Evolutionary conservation across 2,329 filamentous ascomycete genomes (phyloP).

Genomic region (Emmonsia crescens): DNA sequence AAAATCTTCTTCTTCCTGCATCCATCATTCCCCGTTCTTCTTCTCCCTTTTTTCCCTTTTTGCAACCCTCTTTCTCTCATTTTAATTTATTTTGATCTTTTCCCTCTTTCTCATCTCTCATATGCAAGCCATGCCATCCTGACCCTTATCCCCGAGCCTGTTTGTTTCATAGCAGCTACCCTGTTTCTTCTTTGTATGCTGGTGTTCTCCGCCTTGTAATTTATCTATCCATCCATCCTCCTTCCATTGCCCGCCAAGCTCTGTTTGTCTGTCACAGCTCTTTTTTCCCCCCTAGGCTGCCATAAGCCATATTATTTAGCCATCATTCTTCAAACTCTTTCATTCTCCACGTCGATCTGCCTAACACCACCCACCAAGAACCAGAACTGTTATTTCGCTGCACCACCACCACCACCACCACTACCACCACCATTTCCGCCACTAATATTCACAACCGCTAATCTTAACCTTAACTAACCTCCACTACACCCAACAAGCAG

Average conservation of each 20-base stretch:
- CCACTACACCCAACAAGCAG: not conserved
- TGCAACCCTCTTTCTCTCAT: conserved; percentile 10
- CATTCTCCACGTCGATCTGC: conserved; percentile 14
- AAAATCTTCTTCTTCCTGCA: not conserved
- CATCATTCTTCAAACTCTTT: too few species aligned
- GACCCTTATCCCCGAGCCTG: not conserved
- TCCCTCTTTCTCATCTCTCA: conserved; percentile 6
- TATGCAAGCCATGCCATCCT: not conserved
- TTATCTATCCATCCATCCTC: not conserved
- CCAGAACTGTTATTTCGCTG: not conserved
- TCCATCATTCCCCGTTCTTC: not conserved
- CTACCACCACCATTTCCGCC: not conserved
- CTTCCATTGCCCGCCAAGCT: conserved; percentile 16
- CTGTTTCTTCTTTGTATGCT: not conserved
- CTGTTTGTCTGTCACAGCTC: conserved; percentile 19
- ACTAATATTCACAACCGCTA: conserved; percentile 9
- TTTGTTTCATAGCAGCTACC: not conserved
- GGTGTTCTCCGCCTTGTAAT: not conserved
- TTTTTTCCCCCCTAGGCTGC: not conserved
- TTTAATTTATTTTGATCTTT: conserved; percentile 8
- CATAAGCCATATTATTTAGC: too few species aligned
- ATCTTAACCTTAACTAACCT: conserved; percentile 9
- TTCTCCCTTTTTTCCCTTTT: conserved; percentile 11
- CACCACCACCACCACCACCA: not conserved
- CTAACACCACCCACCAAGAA: conserved; percentile 11